A percentile compares a stretch with the other conserved stretches of the same genome.
Evolutionary conservation across 441 rosid genomes (phyloP).

Genomic region (Corymbia calophylla): DNA sequence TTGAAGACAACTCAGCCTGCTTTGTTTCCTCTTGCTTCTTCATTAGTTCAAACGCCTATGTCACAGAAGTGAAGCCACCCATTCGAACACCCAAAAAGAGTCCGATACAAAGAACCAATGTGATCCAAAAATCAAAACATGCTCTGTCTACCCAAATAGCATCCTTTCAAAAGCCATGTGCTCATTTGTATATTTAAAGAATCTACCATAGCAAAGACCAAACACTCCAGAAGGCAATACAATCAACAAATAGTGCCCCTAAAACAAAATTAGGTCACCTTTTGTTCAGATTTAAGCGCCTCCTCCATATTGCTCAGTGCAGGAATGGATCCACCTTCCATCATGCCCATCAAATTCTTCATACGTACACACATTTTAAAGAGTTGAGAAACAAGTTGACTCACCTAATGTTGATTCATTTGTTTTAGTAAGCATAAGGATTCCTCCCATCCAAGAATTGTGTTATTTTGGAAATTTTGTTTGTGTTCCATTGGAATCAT

Average conservation of each 20-base stretch:
- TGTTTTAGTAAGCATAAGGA: neutral
- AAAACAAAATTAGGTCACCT: constrained; percentile 34
- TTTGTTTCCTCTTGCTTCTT: constrained; percentile 80
- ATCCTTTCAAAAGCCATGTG: neutral
- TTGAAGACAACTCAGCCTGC: constrained; percentile 47
- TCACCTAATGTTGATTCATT: constrained; percentile 47
- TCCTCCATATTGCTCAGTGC: constrained; percentile 83
- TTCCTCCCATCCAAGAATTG: no score
- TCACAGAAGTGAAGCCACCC: neutral
- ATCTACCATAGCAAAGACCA: neutral
- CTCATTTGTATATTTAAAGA: neutral
- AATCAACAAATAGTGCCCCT: neutral
- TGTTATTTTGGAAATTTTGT: no score
- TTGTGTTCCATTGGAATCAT: no score
- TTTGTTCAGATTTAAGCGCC: constrained; percentile 69
- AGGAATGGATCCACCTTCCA: constrained; percentile 93
- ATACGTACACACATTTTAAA: constrained; percentile 91
- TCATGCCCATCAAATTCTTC: constrained; percentile 94
- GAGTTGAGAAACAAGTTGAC: constrained; percentile 91
- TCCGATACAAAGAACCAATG: neutral
- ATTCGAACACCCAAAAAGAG: neutral
- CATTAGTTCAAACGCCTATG: constrained; percentile 66
- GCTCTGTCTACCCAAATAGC: neutral
- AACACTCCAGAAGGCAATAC: neutral
- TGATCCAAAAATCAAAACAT: neutral